A percentile compares a stretch with the other conserved stretches of the same genome.
phyloP scores from a whole-genome alignment of 2,329 filamentous ascomycete genomes.

The Periconia sp. region DNA sequence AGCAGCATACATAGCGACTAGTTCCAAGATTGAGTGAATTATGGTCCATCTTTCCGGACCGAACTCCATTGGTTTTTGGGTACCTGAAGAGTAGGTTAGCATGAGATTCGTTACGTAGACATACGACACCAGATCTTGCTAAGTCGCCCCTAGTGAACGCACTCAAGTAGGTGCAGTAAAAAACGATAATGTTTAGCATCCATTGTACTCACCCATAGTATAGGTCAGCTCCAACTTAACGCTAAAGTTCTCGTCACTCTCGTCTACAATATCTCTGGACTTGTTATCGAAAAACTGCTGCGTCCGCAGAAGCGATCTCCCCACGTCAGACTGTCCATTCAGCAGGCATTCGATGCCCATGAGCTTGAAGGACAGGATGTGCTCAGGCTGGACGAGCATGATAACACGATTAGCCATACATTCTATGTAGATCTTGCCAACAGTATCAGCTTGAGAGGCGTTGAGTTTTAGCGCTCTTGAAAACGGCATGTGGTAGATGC shows the following conservation, averaged over 20 bases:
- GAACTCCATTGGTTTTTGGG: conserved; percentile 53
- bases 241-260: conserved; percentile 66
- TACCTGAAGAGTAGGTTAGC: conserved; percentile 45
- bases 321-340: conserved; percentile 27
- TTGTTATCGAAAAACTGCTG: conserved; percentile 49
- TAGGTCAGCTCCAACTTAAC: conserved; percentile 65
- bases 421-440: conserved; percentile 46
- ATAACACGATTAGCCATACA: conserved; percentile 58
- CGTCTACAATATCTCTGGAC: conserved; percentile 62
- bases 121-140: no score
- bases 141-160: no score
- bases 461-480: conserved; percentile 52
- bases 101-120: no score
- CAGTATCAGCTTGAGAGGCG: conserved; percentile 25
- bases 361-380: conserved; percentile 64
- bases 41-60: conserved; percentile 59
- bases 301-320: conserved; percentile 40
- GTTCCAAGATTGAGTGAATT: conserved; percentile 55
- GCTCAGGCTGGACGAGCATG: conserved; percentile 64
- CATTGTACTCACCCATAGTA: conserved; percentile 52
- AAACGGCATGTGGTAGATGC: conserved; percentile 61
- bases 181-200: no score
- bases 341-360: conserved; percentile 58
- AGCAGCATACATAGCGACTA: conserved; percentile 41
- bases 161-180: no score